Conservation (phyloP, 352 stramenopile species). For the Globisporangium irregulare region DNA sequence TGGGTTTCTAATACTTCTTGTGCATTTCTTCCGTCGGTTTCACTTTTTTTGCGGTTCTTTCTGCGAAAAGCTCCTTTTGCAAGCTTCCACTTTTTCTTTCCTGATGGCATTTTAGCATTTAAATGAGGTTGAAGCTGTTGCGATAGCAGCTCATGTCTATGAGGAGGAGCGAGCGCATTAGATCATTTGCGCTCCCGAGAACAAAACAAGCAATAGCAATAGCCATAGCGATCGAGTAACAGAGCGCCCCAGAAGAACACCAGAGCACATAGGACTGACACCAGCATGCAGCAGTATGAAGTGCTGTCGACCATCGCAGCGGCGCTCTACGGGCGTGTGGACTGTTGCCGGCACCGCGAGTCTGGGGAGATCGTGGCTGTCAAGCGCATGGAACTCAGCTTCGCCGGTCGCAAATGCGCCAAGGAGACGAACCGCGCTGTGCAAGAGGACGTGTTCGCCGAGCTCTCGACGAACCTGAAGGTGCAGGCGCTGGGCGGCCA, state of each 20-base stretch:
- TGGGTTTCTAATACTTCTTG: not conserved
- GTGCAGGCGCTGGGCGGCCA: slow-evolving; percentile 63
- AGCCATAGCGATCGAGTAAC: not conserved
- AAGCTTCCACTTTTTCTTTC: slow-evolving; percentile 1
- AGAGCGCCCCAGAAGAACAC: not conserved
- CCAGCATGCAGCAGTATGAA: slow-evolving; percentile 41
- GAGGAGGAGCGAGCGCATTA: not conserved
- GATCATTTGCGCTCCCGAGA: slow-evolving; percentile 1
- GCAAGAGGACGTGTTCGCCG: slow-evolving; percentile 67
- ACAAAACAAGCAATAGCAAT: not conserved
- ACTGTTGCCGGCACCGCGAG: slow-evolving; percentile 50
- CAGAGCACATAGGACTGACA: not conserved
- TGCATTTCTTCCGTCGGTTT: not conserved
- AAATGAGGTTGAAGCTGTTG: not conserved
- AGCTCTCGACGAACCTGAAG: slow-evolving; percentile 67
- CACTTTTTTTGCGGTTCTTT: not conserved
- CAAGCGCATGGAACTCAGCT: slow-evolving; percentile 76
- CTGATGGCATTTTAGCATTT: not conserved
- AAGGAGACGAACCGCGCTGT: slow-evolving; percentile 46
- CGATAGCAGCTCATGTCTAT: not conserved
- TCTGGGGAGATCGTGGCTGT: slow-evolving; percentile 62
- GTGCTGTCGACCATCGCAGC: slow-evolving; percentile 54
- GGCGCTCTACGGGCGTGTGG: slow-evolving; percentile 71
- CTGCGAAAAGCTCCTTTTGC: not conserved
- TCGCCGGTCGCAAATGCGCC: slow-evolving; percentile 42